A percentile compares a stretch with the other conserved stretches of the same genome.
Conservation (phyloP, 2,329 filamentous ascomycete genomes). For the Monilinia laxa region DNA sequence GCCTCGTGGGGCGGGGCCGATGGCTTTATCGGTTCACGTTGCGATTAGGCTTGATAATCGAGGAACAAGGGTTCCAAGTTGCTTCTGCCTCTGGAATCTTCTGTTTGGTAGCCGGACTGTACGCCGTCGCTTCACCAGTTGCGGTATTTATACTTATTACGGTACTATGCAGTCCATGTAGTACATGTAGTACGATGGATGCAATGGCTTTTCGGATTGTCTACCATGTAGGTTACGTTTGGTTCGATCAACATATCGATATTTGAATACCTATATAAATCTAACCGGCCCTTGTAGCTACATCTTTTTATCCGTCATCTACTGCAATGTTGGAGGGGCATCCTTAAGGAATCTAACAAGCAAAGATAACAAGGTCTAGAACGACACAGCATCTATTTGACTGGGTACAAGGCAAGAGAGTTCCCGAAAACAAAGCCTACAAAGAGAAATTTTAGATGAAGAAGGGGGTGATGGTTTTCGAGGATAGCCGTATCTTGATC, state of each 20-base stretch:
- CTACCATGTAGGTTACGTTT: not conserved
- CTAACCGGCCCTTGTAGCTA: not conserved
- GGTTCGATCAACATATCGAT: not conserved
- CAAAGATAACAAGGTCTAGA: too few relatives aligned
- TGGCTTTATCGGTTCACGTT: conserved; percentile 24
- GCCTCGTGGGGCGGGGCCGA: conserved; percentile 22
- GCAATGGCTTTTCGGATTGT: not conserved
- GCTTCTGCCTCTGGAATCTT: conserved; percentile 24
- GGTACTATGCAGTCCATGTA: not conserved
- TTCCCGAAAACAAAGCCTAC: not conserved
- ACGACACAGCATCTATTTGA: too few relatives aligned
- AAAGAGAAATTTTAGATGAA: not conserved
- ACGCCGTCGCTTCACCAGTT: too few relatives aligned
- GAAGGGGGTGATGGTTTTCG: not conserved
- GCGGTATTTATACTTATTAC: too few relatives aligned
- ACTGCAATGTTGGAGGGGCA: not conserved
- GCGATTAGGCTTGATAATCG: conserved; percentile 26
- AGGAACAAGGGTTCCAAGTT: not conserved
- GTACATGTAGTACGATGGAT: too few relatives aligned
- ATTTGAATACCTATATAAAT: too few relatives aligned
- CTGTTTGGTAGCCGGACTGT: not conserved
- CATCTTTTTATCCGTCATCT: not conserved
- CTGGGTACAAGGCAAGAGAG: not conserved
- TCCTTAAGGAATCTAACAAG: too few relatives aligned
- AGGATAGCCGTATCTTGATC: not conserved